These are phyloP conservation scores for Trichomonascus vanleenenianus DNA, from an alignment of 805 yeast species.

Conservation along the genomic window DNA sequence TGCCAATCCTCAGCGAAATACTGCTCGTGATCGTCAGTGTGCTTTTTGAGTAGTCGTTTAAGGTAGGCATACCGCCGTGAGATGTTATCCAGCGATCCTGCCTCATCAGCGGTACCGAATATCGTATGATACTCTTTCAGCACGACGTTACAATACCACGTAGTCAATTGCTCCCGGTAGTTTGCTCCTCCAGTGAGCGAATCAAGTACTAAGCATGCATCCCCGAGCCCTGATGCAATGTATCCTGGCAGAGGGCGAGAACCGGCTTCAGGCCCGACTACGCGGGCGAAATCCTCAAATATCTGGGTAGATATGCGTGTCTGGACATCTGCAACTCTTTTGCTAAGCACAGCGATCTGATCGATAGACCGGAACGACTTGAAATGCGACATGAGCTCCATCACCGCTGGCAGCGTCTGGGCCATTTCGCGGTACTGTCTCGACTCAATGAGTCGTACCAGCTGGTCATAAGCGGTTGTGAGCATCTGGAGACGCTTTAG, in stretches of 20 bases:
- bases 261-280: slow-evolving; percentile 31
- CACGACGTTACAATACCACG: slow-evolving; percentile 65
- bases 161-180: slow-evolving; percentile 50
- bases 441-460: slow-evolving; percentile 39
- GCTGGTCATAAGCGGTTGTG: slow-evolving; percentile 60
- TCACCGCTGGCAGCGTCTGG: slow-evolving; percentile 58
- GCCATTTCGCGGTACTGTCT: slow-evolving; percentile 48
- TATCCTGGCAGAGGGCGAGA: too few relatives aligned
- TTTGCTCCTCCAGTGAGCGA: slow-evolving; percentile 41
- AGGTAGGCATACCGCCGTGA: slow-evolving; percentile 75
- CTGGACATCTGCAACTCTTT: slow-evolving; percentile 52
- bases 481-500: slow-evolving; percentile 83
- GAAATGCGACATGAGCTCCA: slow-evolving; percentile 65
- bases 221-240: slow-evolving; percentile 23
- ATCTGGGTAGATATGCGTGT: slow-evolving; percentile 58
- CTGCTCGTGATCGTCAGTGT: slow-evolving; percentile 42
- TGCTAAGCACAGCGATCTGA: slow-evolving; percentile 62
- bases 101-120: slow-evolving; percentile 78
- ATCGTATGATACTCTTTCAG: slow-evolving; percentile 69
- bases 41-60: slow-evolving; percentile 56
- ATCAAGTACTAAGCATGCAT: slow-evolving; percentile 71
- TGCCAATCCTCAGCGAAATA: slow-evolving; percentile 70
- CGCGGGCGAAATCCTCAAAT: slow-evolving; percentile 53
- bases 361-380: slow-evolving; percentile 76
- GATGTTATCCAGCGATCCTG: slow-evolving; percentile 86